Evolutionary conservation across 139 green algal genomes (phyloP).

Genomic region (Chlamydomonas incerta): DNA sequence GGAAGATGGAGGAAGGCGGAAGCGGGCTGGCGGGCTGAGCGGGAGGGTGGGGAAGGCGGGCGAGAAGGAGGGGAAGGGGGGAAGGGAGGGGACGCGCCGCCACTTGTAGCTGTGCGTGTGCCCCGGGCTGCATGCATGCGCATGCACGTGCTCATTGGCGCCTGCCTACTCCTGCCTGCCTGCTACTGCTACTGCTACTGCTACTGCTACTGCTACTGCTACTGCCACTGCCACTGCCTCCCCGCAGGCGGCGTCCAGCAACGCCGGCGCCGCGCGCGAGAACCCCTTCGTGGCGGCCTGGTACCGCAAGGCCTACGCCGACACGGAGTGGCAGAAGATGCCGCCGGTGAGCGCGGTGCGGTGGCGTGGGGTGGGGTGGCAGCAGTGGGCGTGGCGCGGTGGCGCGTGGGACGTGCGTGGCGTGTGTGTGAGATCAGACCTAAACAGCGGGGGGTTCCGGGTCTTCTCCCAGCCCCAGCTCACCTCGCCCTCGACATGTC

Average conservation of each 20-base stretch:
- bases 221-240: no score
- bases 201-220: no score
- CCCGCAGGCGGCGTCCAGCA: background rate
- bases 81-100: no score
- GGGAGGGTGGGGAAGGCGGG: background rate
- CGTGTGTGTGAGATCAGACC: no score
- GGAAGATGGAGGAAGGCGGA: background rate
- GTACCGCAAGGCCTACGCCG: constrained; percentile 45
- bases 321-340: constrained; percentile 41
- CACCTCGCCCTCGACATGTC: no score
- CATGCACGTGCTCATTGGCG: no score
- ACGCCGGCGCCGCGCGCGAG: background rate
- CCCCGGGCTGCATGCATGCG: no score
- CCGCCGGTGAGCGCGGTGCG: background rate
- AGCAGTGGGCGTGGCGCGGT: background rate
- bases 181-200: no score
- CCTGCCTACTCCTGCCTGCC: no score
- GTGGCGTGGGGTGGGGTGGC: background rate
- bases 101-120: no score
- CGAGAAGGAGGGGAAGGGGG: background rate
- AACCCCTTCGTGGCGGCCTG: constrained; percentile 51
- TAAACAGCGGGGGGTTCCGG: no score
- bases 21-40: background rate
- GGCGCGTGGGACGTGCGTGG: background rate
- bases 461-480: no score